Conservation (phyloP, 2,329 filamentous ascomycete species). For the Diplodia scrobiculata region DNA sequence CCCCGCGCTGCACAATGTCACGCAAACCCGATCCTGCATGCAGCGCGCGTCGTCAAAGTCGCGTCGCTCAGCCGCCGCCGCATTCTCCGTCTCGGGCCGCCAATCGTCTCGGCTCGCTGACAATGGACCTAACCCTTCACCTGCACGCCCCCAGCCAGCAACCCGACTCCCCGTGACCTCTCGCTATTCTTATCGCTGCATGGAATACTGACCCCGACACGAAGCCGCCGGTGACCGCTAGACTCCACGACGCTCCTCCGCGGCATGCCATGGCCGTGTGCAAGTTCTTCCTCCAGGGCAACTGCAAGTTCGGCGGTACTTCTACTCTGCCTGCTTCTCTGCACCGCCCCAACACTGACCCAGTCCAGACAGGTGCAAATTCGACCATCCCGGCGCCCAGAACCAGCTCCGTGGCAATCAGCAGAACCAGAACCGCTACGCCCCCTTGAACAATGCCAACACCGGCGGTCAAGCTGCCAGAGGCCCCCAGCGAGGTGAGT, state of each 20-base stretch:
- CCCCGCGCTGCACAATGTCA: slow-evolving; percentile 4
- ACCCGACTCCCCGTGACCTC: background rate
- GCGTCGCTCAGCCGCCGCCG: slow-evolving; percentile 16
- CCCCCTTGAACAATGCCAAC: slow-evolving; percentile 46
- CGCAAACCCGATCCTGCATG: slow-evolving; percentile 9
- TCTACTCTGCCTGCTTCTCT: slow-evolving; percentile 4
- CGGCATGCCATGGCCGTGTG: slow-evolving; percentile 54
- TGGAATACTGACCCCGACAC: slow-evolving; percentile 21
- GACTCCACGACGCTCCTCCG: slow-evolving; percentile 16
- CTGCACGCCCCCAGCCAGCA: background rate
- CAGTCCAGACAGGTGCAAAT: slow-evolving; percentile 58
- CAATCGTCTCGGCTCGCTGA: slow-evolving; percentile 21
- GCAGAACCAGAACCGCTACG: slow-evolving; percentile 59
- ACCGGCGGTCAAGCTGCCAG: slow-evolving; percentile 14
- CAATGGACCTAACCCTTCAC: slow-evolving; percentile 8
- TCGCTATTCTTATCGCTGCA: background rate
- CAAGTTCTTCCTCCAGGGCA: slow-evolving; percentile 65
- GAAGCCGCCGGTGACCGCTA: slow-evolving; percentile 9
- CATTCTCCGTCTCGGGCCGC: slow-evolving; percentile 24
- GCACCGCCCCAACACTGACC: background rate
- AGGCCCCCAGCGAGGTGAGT: slow-evolving; percentile 46
- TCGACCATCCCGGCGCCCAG: slow-evolving; percentile 57
- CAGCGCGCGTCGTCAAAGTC: slow-evolving; percentile 13
- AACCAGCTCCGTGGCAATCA: slow-evolving; percentile 33
- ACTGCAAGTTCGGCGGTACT: slow-evolving; percentile 66